Evolutionary conservation across 805 yeast species (phyloP), one percentile per base, ranked within the genome.

Genomic region (Candida mattraensis): DNA sequence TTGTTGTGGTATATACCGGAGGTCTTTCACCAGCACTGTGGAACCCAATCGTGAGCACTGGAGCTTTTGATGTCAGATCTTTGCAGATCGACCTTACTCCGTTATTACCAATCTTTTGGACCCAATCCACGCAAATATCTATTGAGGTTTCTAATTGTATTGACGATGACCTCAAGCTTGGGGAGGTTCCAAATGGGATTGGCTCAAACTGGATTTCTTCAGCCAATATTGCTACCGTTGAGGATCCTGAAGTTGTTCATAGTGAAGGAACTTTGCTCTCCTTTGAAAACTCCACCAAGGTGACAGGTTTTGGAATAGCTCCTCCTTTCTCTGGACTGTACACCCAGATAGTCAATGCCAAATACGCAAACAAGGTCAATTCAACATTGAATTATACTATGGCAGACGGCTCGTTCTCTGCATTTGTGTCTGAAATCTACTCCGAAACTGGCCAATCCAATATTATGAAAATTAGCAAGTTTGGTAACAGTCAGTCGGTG

Each of bases 1-100:
- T 74, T 46, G 89, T 91, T 1, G 75, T 80, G 6, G 72, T 87
- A 11, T 87, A 70, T 61, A 78, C 95, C 1, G 95, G 95, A 5
- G 95, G 95, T 2, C 62, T 80, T 21, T 74, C 88, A 2, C 95
- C 96, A 1, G 69, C 81, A 4, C 62, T 87, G 30, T 87, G 96
- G 96, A 69, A 73, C 32, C 87, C 94, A 3, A 76, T 84, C 42
- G 95, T 87, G 5, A 80, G 86, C 3, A 69, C 74, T 13, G 72
- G 78, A 40, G 81, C 95, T 0, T 85, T 79, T 60, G 94, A 87
- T 55, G 64, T 87, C 19, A 78, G 77, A 12, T 71, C 82, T n/a
- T 66, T 82, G 45, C 80, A 78, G 38, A 55, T 87, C 29, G 95
- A 87, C 45, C 50, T 87, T 30, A 74, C 91, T 8, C 77, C 84